Evolutionary conservation across 2,329 filamentous ascomycete species (phyloP).

Genomic region (Calonectria pseudoreteaudii): DNA sequence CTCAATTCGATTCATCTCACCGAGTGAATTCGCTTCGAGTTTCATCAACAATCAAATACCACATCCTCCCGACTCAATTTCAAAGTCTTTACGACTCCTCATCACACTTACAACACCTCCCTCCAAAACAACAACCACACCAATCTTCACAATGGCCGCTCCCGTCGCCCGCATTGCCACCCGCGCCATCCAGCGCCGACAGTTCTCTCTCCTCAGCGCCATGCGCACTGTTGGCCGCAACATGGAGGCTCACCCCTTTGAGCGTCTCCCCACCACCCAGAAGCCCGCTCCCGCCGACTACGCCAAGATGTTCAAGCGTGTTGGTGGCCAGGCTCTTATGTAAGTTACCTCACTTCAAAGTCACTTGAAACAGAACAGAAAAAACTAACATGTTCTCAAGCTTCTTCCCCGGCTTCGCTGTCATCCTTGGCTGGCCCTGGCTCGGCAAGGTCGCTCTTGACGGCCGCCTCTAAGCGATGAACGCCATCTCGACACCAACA

Average conservation of each 20-base stretch:
- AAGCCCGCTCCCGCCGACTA: conserved; percentile 47
- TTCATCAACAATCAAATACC: conserved; percentile 8
- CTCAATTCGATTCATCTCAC: conserved; percentile 37
- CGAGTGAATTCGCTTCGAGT: conserved; percentile 28
- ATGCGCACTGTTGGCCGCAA: conserved; percentile 48
- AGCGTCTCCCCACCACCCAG: conserved; percentile 46
- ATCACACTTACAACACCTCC: conserved; percentile 33
- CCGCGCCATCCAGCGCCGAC: conserved; percentile 46
- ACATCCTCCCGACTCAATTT: conserved; percentile 26
- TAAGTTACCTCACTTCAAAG: conserved; percentile 40
- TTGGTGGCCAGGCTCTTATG: conserved; percentile 47
- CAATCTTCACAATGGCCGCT: conserved; percentile 43
- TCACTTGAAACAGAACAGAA: not conserved
- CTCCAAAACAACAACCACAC: conserved; percentile 26
- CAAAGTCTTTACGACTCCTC: conserved; percentile 20
- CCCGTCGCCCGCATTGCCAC: conserved; percentile 44
- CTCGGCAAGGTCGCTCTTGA: conserved; percentile 45
- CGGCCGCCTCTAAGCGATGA: conserved; percentile 45
- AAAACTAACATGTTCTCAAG: conserved; percentile 38
- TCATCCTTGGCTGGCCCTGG: conserved; percentile 51
- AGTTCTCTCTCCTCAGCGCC: conserved; percentile 49
- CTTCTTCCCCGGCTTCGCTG: conserved; percentile 49
- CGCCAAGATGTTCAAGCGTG: conserved; percentile 46
- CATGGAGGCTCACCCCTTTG: conserved; percentile 52
- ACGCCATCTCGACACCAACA: conserved; percentile 2